Base-by-base conservation (phyloP, 2,329 filamentous ascomycete species). In the Albifimbria verrucaria region DNA sequence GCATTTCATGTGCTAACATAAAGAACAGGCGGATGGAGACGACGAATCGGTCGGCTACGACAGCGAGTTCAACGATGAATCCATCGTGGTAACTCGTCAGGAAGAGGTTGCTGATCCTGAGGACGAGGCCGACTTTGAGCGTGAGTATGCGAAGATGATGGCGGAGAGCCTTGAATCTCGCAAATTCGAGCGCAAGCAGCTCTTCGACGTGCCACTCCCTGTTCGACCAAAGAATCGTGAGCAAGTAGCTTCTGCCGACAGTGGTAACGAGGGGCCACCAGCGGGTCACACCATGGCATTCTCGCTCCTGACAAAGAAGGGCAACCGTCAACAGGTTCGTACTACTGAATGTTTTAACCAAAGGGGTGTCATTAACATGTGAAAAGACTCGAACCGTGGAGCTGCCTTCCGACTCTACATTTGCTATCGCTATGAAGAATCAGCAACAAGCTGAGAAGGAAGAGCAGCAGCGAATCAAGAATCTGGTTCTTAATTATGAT, bases 101-200 rank as follows among this genome's bases (percentile, higher is more conserved):
- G 90, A 96, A 68, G 91, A 97, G 67, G 84, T 93, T 62, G 81
- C 92, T 52, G 92, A 99, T 60, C 92, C 93, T 0, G 92, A 97
- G 72, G 91, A 88, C 41, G 94, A 99, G 65, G 94, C 93, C 7
- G 94, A 99, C 42, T 99, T 99, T 68, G 95, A 99, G 67, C 90
- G 93, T 62, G 94, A 97, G 72, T 94, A 96, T 69, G 92, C 94
- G 36, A 97, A 96, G 72, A 89, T 99, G 84, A 97, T 99, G 93
- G 84, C 92, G 49, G 94, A 99, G 71, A 97, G 93, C 73, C 77
- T 96, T 63, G 94, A 99, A 61, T 95, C 93, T 4, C 86, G 94
- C 62, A 97, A 96, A 64, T 96, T 96, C 61, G 94, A 99, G 66
- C 89, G 94, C 57, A 97, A 96, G 72, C 86, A 90, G 24, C 81